Evolutionary conservation across 139 green algal species (phyloP).

Genomic region (Penium margaritaceum): DNA sequence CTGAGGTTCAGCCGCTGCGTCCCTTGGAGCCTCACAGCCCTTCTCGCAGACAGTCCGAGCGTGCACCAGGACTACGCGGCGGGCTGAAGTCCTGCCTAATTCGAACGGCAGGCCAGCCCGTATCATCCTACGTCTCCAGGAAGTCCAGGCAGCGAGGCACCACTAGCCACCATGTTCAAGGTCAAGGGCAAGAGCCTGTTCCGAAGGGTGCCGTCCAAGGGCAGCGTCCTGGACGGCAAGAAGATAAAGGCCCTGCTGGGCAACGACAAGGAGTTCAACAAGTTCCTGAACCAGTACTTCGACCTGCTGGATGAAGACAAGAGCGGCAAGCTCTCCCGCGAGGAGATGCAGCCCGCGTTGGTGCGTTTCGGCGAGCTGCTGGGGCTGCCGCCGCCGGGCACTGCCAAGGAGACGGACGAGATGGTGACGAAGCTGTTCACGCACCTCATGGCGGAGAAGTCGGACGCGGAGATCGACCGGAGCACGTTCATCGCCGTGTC

Average conservation of each 20-base stretch:
- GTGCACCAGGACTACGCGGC: too few relatives aligned
- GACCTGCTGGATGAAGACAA: conserved; percentile 11
- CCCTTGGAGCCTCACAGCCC: too few relatives aligned
- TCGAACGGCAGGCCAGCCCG: too few relatives aligned
- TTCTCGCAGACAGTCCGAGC: too few relatives aligned
- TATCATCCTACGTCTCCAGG: too few relatives aligned
- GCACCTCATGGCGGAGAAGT: background rate
- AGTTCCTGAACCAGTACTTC: conserved; percentile 7
- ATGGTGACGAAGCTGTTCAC: background rate
- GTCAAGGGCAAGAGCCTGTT: too few relatives aligned
- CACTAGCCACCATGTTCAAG: too few relatives aligned
- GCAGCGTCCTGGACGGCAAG: background rate
- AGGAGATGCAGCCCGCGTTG: conserved; percentile 3
- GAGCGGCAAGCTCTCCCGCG: conserved; percentile 5
- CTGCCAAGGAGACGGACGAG: background rate
- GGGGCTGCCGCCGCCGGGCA: background rate
- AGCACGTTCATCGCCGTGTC: background rate
- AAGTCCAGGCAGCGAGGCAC: too few relatives aligned
- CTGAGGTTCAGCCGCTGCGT: too few relatives aligned
- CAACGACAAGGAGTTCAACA: background rate
- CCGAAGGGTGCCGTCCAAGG: too few relatives aligned
- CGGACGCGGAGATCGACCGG: background rate
- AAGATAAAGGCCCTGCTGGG: background rate
- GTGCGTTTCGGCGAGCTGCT: conserved; percentile 2
- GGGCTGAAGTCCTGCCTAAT: too few relatives aligned